Base-by-base conservation (phyloP, 192 early-diverging fungal species). In the Coemansia sp. region DNA sequence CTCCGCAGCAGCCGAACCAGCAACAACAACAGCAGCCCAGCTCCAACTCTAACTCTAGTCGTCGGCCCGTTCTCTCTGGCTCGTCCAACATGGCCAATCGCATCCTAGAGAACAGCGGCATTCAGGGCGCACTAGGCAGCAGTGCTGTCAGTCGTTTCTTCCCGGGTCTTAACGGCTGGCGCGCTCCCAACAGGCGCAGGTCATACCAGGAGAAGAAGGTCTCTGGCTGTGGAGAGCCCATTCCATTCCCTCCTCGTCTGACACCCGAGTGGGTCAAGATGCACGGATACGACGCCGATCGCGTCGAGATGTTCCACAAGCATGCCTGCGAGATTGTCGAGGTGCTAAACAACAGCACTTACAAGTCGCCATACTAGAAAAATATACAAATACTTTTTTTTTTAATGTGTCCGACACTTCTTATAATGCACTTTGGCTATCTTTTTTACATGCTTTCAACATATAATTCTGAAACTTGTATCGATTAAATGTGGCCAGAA, bases 321-420 rank as follows among this genome's bases (percentile, higher is more conserved):
- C 61, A 82, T 37, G 75, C 75, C 38, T 76, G 74, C 65, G 67
- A 76, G 40, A 67, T 82, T 38, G 55, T 82, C 45, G 75, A 76
- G 65, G 29, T 73, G 12, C 80, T 82, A 35, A 82, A 82, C 80
- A 82, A 82, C 71, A 74, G 71, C 59, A 77, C 74, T 6, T 82
- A 82, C 61, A 59, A 53, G 39, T 82, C 80, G n/a, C 80, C 80
- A 3, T 82, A 82, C 59, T 82, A 80, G 73, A 69, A 50, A 53
- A 53, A 24, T 29, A 53, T 9, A 50, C 41, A 22, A 44, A 8
- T 16, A 24, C 11, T 10, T 32, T 15, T 8, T 18, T 29, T 4
- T 30, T 29, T 43, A 13, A 12, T 34, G 30, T 10, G 30, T 10
- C 32, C 35, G 22, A 59, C 27, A 56, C 12, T 15, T 6, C 40